These are phyloP conservation scores for Paecilomyces dactylethromorphus DNA, from an alignment of 2,329 filamentous ascomycete genomes.

Conservation along the genomic window DNA sequence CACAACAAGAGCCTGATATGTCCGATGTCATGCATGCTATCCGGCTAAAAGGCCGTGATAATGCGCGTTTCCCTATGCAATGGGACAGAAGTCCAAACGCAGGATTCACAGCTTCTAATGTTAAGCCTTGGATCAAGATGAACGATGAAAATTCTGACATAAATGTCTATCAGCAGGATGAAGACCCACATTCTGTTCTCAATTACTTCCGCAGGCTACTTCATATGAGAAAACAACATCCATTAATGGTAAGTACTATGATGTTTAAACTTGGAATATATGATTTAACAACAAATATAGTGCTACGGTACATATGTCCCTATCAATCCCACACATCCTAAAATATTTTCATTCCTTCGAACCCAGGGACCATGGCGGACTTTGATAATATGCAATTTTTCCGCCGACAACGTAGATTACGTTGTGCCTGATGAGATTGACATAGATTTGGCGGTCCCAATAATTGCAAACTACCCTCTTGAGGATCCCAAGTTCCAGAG, in stretches of 20 bases:
- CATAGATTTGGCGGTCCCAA: conserved; percentile 9
- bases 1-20: conserved; percentile 9
- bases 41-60: conserved; percentile 43
- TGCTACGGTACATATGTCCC: conserved; percentile 11
- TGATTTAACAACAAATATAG: conserved; percentile 2
- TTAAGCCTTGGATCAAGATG: conserved; percentile 58
- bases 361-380: conserved; percentile 9
- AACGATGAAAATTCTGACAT: conserved; percentile 53
- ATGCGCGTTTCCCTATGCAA: conserved; percentile 62
- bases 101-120: conserved; percentile 48
- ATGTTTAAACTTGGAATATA: not conserved
- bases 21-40: conserved; percentile 10
- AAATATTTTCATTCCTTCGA: conserved; percentile 11
- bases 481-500: conserved; percentile 3
- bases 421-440: conserved; percentile 10
- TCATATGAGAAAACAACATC: conserved; percentile 47
- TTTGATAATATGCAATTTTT: conserved; percentile 10
- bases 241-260: conserved; percentile 7
- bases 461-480: conserved; percentile 10
- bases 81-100: conserved; percentile 53
- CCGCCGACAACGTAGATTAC: conserved; percentile 1
- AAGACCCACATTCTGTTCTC: conserved; percentile 42
- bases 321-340: conserved; percentile 8
- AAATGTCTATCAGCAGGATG: conserved; percentile 46
- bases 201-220: conserved; percentile 52